Conservation (phyloP, 2,329 filamentous ascomycete genomes). For the Epichloe elymi region DNA sequence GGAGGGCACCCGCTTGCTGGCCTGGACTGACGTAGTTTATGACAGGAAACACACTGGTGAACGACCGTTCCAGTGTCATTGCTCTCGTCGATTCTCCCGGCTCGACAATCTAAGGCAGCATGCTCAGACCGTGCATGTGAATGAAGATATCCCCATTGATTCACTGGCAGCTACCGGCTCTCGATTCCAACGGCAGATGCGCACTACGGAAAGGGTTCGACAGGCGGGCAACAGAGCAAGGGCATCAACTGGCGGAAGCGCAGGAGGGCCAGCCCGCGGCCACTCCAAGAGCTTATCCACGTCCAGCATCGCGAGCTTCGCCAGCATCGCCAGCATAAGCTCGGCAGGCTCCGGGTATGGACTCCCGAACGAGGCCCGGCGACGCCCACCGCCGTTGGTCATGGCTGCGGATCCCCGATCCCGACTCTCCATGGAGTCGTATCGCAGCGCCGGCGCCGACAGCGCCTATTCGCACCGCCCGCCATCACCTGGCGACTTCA, state of each 20-base stretch:
- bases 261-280: conserved; percentile 56
- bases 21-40: not conserved
- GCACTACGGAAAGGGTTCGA: conserved; percentile 64
- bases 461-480: conserved; percentile 49
- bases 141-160: conserved; percentile 90
- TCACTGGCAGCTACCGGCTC: conserved; percentile 88
- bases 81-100: conserved; percentile 80
- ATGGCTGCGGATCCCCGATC: conserved; percentile 64
- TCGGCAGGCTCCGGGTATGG: conserved; percentile 55
- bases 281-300: conserved; percentile 78
- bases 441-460: conserved; percentile 50
- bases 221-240: conserved; percentile 60
- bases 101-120: conserved; percentile 93
- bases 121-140: conserved; percentile 93
- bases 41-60: conserved; percentile 90
- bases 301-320: conserved; percentile 68
- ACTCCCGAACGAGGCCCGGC: conserved; percentile 51
- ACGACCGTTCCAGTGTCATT: conserved; percentile 92
- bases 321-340: conserved; percentile 66
- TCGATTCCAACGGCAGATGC: conserved; percentile 80
- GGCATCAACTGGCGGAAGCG: conserved; percentile 64
- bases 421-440: conserved; percentile 54
- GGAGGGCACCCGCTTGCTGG: not conserved
- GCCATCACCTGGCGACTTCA: conserved; percentile 60
- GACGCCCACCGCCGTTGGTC: conserved; percentile 67